A percentile compares a stretch with the other conserved stretches of the same genome.
Evolutionary conservation across 768 basidiomycete species (phyloP).

Genomic region (Tremella fuciformis): DNA sequence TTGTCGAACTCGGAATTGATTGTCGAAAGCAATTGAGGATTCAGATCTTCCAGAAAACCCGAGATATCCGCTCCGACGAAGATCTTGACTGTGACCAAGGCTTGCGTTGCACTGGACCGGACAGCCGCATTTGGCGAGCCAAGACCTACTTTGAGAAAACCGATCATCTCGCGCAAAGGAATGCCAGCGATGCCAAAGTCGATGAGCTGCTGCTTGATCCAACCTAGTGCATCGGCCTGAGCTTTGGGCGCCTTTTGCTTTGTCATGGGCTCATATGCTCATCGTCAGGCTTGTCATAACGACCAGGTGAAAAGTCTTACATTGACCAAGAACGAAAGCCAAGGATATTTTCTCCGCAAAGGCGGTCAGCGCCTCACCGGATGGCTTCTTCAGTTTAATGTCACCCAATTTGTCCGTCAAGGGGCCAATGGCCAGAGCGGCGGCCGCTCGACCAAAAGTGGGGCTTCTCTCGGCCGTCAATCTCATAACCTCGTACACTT

Average conservation of each 20-base stretch:
- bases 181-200: constrained; percentile 92
- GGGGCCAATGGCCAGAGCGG: constrained; percentile 74
- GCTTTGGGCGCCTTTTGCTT: constrained; percentile 98
- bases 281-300: background rate
- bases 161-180: constrained; percentile 76
- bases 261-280: constrained; percentile 86
- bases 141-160: constrained; percentile 79
- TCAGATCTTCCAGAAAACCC: constrained; percentile 88
- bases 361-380: constrained; percentile 74
- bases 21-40: constrained; percentile 85
- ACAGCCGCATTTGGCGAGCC: constrained; percentile 94
- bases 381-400: constrained; percentile 92
- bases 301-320: constrained; percentile 53
- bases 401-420: constrained; percentile 93
- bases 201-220: constrained; percentile 78
- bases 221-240: constrained; percentile 80
- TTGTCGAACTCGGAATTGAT: constrained; percentile 92
- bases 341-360: constrained; percentile 91
- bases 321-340: constrained; percentile 89
- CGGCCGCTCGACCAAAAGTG: constrained; percentile 78
- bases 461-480: constrained; percentile 74
- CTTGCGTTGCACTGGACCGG: constrained; percentile 87
- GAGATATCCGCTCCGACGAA: constrained; percentile 91
- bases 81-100: constrained; percentile 82
- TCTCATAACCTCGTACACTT: constrained; percentile 74